Conservation (phyloP, 768 basidiomycete genomes). For the Lentinula guzmanii region DNA sequence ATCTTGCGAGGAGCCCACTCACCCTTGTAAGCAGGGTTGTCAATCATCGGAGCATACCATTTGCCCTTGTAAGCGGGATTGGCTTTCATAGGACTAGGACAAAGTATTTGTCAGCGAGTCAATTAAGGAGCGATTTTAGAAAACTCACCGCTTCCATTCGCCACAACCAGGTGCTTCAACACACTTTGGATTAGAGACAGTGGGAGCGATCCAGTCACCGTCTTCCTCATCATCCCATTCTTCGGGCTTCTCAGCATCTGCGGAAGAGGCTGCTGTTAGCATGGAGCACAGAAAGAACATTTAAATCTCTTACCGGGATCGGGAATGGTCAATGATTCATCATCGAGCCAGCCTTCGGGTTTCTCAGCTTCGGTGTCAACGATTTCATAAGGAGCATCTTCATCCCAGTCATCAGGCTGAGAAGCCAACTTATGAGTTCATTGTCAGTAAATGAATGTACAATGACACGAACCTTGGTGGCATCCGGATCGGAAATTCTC, state of each 20-base stretch:
- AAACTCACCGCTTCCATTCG: conserved; percentile 75
- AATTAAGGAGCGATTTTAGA: not conserved
- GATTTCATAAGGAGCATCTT: conserved; percentile 92
- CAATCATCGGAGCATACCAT: conserved; percentile 91
- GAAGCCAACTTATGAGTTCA: not conserved
- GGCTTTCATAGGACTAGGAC: conserved; percentile 67
- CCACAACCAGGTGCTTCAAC: conserved; percentile 90
- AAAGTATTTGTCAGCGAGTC: not conserved
- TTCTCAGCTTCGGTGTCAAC: conserved; percentile 80
- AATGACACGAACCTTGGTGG: conserved; percentile 56
- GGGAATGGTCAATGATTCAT: conserved; percentile 74
- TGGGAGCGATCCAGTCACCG: conserved; percentile 95
- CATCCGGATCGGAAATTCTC: conserved; percentile 79
- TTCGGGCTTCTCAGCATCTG: conserved; percentile 90
- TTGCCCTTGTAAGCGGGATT: conserved; percentile 98
- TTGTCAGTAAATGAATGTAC: not conserved
- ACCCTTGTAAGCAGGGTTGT: conserved; percentile 98
- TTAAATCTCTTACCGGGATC: conserved; percentile 64
- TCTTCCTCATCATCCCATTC: conserved; percentile 99
- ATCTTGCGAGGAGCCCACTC: conserved; percentile 91
- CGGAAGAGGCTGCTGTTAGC: not conserved
- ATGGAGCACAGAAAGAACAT: not conserved
- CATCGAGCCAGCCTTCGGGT: conserved; percentile 94
- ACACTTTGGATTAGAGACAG: conserved; percentile 87
- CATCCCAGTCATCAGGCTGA: conserved; percentile 96